Evolutionary conservation across 2,329 filamentous ascomycete species (phyloP), one percentile per base, ranked within the genome.

Genomic region (Ascochyta lentis): DNA sequence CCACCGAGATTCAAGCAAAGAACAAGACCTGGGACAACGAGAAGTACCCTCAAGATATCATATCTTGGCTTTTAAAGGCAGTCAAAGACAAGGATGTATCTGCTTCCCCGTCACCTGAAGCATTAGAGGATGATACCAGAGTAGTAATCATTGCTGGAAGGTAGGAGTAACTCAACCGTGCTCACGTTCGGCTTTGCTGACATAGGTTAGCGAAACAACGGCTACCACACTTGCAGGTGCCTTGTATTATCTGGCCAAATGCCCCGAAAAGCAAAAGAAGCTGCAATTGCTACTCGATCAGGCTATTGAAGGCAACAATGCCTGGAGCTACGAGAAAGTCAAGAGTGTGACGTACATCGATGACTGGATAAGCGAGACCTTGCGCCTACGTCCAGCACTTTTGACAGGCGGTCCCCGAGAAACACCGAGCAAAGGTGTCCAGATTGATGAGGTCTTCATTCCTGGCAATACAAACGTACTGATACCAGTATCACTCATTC

Each of bases 21-120:
- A 54, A 67, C 7, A 65, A 66, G 71, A 62, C 50, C 10, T 70
- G 54, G 56, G 49, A 63, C 16, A 37, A 24, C 6, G 53, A 73
- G 8, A 62, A 74, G 7, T 31, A 68, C 7, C 76, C 74, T 0
- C 59, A 64, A 29, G 76, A 79, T 54, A 67, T 80, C 26, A 56
- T 76, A 6, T 76, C 76, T 0, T 79, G 77, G 76, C 60, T 79
- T 5, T 39, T 78, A 13, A 77, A 77, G 49, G 74, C 76, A 6
- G 60, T 72, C 5, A 65, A 71, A 9, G 74, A 78, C 15, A 73
- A 73, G 22, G 74, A 78, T 19, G 52, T 63, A 3, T 71, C 71
- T 1, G 76, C 74, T 0, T 63, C 76, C 6, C 71, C 72, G 5
- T 71, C 65, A 0, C 42, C 60, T 46, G 64, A 54, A 15, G 63